Conservation (phyloP, 2,329 filamentous ascomycete species). For the Phoma sp. region DNA sequence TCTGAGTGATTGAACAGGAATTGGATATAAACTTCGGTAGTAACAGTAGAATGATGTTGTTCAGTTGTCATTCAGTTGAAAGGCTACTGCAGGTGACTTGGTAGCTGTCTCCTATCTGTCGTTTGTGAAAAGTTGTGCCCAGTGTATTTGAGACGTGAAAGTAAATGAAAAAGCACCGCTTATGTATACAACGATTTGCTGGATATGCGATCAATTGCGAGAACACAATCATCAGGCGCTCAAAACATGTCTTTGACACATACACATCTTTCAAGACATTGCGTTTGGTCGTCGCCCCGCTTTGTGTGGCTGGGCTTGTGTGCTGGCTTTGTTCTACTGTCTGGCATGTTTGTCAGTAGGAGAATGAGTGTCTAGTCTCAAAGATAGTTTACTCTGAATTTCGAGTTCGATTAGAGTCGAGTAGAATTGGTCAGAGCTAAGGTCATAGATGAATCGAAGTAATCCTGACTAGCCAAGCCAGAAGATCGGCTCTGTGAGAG, state of each 20-base stretch:
- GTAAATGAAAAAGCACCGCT: not conserved
- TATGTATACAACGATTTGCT: not conserved
- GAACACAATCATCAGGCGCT: not conserved
- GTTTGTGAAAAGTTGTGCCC: too few relatives aligned
- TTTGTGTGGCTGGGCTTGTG: not conserved
- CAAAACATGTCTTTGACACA: not conserved
- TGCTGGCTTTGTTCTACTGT: not conserved
- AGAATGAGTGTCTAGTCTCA: not conserved
- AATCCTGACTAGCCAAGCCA: too few relatives aligned
- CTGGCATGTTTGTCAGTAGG: not conserved
- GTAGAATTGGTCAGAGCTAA: too few relatives aligned
- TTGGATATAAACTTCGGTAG: not conserved
- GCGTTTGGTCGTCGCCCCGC: not conserved
- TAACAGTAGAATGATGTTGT: not conserved
- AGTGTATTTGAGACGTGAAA: not conserved
- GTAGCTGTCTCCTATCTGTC: too few relatives aligned
- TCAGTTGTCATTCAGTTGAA: too few relatives aligned
- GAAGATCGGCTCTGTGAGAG: too few relatives aligned
- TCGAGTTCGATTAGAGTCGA: too few relatives aligned
- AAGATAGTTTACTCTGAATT: not conserved
- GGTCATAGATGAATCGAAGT: too few relatives aligned
- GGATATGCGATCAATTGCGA: not conserved
- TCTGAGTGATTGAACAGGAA: not conserved
- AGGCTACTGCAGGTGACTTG: too few relatives aligned
- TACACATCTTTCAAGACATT: not conserved